Evolutionary conservation across 176 grass and related monocot genomes (phyloP).

Genomic region (Rhynchospora pubera): DNA sequence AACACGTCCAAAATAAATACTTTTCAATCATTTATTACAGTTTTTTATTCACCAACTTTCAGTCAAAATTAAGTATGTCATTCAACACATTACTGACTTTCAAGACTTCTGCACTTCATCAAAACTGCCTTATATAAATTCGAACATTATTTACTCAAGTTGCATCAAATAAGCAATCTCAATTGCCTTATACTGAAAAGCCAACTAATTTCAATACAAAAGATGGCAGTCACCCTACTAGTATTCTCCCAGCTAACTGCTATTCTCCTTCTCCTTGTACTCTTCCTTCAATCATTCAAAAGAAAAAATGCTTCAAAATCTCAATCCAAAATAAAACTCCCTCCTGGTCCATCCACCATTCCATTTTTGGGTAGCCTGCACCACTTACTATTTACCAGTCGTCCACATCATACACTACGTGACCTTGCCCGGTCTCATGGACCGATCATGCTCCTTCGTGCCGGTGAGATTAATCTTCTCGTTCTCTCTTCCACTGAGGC

Average conservation of each 20-base stretch:
- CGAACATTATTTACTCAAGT: too few species aligned
- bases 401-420: conserved; percentile 25
- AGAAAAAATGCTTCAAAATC: neutral
- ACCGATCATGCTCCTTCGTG: conserved; percentile 24
- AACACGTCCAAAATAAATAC: too few species aligned
- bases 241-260: neutral
- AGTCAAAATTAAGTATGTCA: too few species aligned
- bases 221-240: neutral
- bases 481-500: conserved; percentile 30
- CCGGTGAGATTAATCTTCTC: conserved; percentile 20
- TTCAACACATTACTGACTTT: too few species aligned
- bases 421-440: conserved; percentile 19
- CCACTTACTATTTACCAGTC: conserved; percentile 15
- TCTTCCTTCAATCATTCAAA: neutral
- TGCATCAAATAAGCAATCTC: too few species aligned
- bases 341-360: conserved; percentile 29
- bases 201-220: neutral
- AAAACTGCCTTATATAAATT: too few species aligned
- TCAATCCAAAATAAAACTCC: conserved; percentile 2
- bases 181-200: too few species aligned
- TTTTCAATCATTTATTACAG: too few species aligned
- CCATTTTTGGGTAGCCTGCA: conserved; percentile 41
- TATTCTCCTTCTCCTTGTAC: neutral
- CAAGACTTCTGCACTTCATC: too few species aligned
- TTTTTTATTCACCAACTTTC: too few species aligned